Percentiles rank a stretch among this genome's conserved stretches.
Conservation (phyloP, 148 eudicot genomes). For the Heliosperma pusillum region DNA sequence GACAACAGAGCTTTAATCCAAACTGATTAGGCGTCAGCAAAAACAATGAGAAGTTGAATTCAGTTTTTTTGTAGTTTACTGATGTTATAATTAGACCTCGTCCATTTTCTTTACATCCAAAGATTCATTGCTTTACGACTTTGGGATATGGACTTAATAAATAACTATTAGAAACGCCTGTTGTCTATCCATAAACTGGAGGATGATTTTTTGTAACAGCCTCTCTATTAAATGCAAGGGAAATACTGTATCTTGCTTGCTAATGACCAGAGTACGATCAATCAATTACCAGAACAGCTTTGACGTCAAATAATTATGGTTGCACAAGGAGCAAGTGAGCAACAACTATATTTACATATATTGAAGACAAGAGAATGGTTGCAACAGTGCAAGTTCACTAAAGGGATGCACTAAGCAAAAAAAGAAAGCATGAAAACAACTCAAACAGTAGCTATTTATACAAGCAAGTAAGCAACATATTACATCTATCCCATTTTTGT, state of each 20-base stretch:
- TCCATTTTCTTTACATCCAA: not conserved
- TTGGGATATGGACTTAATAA: not conserved
- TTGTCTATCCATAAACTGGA: not conserved
- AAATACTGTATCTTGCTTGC: too few relatives aligned
- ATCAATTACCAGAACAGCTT: not conserved
- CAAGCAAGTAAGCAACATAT: not conserved
- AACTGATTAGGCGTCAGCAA: too few relatives aligned
- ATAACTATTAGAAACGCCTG: not conserved
- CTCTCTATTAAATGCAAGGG: not conserved
- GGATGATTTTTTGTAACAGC: not conserved
- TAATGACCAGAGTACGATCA: not conserved
- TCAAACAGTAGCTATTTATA: not conserved
- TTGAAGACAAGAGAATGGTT: not conserved
- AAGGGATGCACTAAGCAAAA: not conserved
- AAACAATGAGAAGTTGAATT: not conserved
- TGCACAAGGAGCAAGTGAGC: conserved; percentile 3
- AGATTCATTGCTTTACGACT: not conserved
- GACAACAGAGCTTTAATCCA: too few relatives aligned
- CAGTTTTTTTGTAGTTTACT: not conserved
- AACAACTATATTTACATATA: not conserved
- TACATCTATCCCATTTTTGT: too few relatives aligned
- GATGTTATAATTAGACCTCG: not conserved
- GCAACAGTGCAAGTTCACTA: not conserved
- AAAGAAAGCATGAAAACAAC: not conserved
- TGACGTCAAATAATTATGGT: not conserved